Percentiles rank a stretch among this genome's conserved stretches.
These are phyloP conservation scores for Chaetomium strumarium DNA, from an alignment of 2,329 filamentous ascomycete genomes.

Conservation along the genomic window DNA sequence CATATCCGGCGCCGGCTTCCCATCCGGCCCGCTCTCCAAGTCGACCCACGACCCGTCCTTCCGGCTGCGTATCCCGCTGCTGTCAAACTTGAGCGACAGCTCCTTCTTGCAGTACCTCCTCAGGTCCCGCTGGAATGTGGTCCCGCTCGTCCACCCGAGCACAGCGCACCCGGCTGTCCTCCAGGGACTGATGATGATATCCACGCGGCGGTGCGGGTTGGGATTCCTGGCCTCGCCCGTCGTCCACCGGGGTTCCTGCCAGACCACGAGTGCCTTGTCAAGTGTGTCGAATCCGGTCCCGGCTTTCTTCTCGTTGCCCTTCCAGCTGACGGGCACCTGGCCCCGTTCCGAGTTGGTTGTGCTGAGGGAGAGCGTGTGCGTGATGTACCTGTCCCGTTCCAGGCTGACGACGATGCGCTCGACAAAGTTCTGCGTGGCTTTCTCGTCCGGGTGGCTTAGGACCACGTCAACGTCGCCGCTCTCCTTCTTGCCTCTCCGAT, in stretches of 20 bases:
- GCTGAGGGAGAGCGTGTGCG: constrained; percentile 71
- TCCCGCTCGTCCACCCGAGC: constrained; percentile 81
- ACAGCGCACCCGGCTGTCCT: constrained; percentile 83
- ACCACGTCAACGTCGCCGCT: constrained; percentile 84
- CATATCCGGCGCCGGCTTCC: constrained; percentile 53
- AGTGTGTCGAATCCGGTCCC: constrained; percentile 74
- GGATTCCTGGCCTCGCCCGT: constrained; percentile 48
- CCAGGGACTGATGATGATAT: constrained; percentile 89
- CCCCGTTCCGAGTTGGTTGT: constrained; percentile 65
- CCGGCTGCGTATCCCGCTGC: constrained; percentile 71
- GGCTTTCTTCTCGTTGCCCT: constrained; percentile 36
- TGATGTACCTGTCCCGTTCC: constrained; percentile 65
- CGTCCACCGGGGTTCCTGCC: constrained; percentile 63
- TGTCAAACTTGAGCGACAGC: constrained; percentile 80
- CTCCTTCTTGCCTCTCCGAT: constrained; percentile 67
- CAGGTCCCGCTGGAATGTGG: constrained; percentile 83
- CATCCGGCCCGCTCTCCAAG: constrained; percentile 50
- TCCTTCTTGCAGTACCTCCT: constrained; percentile 70
- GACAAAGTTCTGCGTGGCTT: constrained; percentile 63
- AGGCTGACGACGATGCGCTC: constrained; percentile 64
- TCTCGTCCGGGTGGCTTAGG: constrained; percentile 69
- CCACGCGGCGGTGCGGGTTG: constrained; percentile 76
- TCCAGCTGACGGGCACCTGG: constrained; percentile 55
- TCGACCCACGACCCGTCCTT: constrained; percentile 64
- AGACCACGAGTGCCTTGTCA: constrained; percentile 89